These are phyloP conservation scores for Beauveria brongniartii DNA, from an alignment of 2,329 filamentous ascomycete species.

Conservation along the genomic window DNA sequence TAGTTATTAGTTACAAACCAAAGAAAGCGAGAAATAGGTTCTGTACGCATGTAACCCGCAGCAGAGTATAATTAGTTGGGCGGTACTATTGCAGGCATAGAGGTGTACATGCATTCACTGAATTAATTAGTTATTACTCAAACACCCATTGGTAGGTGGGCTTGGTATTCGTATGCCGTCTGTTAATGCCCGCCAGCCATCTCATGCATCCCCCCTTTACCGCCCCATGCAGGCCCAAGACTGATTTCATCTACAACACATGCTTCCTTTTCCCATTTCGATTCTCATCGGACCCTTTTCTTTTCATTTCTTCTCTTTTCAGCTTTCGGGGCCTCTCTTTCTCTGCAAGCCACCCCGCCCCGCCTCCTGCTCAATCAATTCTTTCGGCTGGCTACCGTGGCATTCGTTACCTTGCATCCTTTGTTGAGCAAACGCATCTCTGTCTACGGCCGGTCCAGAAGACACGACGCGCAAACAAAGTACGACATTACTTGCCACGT, in stretches of 20 bases:
- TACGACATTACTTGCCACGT: neutral
- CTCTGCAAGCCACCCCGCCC: constrained; percentile 9
- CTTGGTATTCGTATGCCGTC: neutral
- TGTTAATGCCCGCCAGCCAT: constrained; percentile 1
- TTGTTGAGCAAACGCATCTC: neutral
- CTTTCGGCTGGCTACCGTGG: neutral
- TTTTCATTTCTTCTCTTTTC: constrained; percentile 1
- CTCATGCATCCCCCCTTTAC: neutral
- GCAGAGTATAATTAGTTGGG: neutral
- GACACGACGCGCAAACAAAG: neutral
- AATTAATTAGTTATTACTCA: no score
- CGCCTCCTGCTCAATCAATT: neutral
- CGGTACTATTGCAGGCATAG: neutral
- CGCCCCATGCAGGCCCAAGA: neutral
- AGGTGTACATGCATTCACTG: neutral
- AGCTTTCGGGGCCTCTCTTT: neutral
- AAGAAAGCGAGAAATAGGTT: neutral
- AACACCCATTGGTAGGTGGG: neutral
- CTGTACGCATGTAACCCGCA: neutral
- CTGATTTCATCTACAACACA: neutral
- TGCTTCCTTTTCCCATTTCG: neutral
- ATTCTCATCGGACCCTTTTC: constrained; percentile 1
- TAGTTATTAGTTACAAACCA: no score
- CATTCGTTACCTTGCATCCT: constrained; percentile 1
- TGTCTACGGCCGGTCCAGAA: constrained; percentile 10